phyloP scores from a whole-genome alignment of 2,329 filamentous ascomycete genomes.

The Blastomyces silverae region DNA sequence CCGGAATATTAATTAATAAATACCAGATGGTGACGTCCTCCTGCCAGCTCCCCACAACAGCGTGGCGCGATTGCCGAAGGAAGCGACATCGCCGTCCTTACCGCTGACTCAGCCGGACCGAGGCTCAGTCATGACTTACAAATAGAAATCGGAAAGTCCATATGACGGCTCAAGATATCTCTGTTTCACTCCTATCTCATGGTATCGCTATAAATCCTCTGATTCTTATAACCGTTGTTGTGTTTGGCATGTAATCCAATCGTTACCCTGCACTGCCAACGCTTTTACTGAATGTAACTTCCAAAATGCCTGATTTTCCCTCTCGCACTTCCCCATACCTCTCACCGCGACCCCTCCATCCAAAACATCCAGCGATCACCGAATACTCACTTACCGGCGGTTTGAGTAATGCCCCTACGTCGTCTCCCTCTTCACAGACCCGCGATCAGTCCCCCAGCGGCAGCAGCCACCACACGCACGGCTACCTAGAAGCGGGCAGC shows the following conservation, averaged over 20 bases:
- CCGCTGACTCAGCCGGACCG: constrained; percentile 10
- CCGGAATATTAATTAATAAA: neutral
- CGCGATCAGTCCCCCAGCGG: constrained; percentile 5
- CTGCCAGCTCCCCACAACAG: neutral
- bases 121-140: constrained; percentile 1
- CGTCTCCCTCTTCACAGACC: constrained; percentile 11
- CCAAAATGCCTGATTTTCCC: constrained; percentile 50
- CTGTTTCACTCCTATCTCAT: neutral
- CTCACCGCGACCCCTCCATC: constrained; percentile 34
- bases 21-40: no score
- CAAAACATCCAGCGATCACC: constrained; percentile 19
- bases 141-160: neutral
- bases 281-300: constrained; percentile 16
- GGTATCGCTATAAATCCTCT: neutral
- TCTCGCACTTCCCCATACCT: constrained; percentile 49
- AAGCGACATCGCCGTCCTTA: neutral
- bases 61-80: neutral
- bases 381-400: constrained; percentile 24
- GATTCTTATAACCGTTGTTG: neutral
- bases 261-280: constrained; percentile 11
- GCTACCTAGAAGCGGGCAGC: constrained; percentile 24
- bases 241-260: neutral
- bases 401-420: constrained; percentile 5
- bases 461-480: constrained; percentile 15
- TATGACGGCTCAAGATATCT: neutral